phyloP scores from a whole-genome alignment of 305 asterid species.

The Coffea humblotiana region DNA sequence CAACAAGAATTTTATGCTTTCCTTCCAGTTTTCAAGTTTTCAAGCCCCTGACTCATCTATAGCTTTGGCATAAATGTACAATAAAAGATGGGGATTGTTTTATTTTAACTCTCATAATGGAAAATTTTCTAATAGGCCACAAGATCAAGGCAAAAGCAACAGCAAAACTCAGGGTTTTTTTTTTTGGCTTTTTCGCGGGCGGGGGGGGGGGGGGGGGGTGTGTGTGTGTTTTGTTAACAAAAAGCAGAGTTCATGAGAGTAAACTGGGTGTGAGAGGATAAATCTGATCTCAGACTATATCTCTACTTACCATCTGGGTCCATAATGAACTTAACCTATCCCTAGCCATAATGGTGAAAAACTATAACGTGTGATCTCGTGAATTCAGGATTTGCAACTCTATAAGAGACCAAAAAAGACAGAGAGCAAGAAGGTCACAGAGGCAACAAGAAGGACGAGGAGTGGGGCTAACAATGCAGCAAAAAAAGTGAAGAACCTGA shows the following conservation, averaged over 20 bases:
- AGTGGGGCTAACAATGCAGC: neutral
- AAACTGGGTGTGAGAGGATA: too few relatives aligned
- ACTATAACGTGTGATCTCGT: neutral
- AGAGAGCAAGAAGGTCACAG: too few relatives aligned
- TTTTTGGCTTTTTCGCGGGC: too few relatives aligned
- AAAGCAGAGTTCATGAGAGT: too few relatives aligned
- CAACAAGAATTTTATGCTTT: neutral
- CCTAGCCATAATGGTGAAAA: neutral
- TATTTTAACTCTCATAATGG: neutral
- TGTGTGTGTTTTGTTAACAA: too few relatives aligned
- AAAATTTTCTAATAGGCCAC: neutral
- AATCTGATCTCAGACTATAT: neutral
- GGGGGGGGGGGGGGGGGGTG: too few relatives aligned
- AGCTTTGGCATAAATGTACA: neutral
- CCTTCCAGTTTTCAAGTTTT: neutral
- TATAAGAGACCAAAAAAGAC: neutral
- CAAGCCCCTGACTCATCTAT: neutral
- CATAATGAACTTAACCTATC: neutral
- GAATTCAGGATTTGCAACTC: too few relatives aligned
- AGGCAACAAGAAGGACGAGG: neutral
- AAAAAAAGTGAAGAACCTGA: too few relatives aligned
- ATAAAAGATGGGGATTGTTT: neutral
- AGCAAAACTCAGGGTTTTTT: neutral
- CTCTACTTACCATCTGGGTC: neutral
- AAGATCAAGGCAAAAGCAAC: neutral